Evolutionary conservation across 805 yeast genomes (phyloP).

Genomic region (Candida insectalens): DNA sequence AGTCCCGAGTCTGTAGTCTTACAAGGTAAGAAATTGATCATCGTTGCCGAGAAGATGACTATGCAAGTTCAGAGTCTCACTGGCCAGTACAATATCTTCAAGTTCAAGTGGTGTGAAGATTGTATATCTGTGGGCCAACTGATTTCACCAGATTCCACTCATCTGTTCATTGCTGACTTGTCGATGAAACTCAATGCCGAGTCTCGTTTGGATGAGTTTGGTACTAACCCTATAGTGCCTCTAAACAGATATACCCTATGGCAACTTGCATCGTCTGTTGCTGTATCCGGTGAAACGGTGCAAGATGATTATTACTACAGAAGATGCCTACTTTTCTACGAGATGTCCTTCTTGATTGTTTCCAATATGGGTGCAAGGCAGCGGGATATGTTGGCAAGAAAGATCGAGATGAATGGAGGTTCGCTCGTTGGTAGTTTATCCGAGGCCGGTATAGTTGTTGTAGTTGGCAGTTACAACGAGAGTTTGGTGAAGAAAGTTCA

Average conservation of each 20-base stretch:
- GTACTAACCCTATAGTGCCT: constrained; percentile 46
- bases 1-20: constrained; percentile 21
- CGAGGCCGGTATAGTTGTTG: constrained; percentile 30
- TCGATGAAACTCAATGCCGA: constrained; percentile 9
- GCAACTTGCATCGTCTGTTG: constrained; percentile 7
- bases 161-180: constrained; percentile 29
- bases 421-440: constrained; percentile 18
- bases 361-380: neutral
- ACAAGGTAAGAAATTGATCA: constrained; percentile 13
- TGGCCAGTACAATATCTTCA: constrained; percentile 44
- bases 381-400: constrained; percentile 3
- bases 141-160: constrained; percentile 51
- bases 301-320: neutral
- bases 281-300: too few relatives aligned
- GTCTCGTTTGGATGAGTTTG: constrained; percentile 44
- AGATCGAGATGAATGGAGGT: constrained; percentile 29
- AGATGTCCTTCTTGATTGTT: constrained; percentile 3
- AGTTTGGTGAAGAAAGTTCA: constrained; percentile 1
- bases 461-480: constrained; percentile 16
- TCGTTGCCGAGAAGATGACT: constrained; percentile 30
- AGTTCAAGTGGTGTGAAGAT: constrained; percentile 66
- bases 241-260: constrained; percentile 17
- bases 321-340: constrained; percentile 1
- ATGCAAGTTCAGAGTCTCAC: constrained; percentile 28
- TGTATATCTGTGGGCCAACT: constrained; percentile 35